These are phyloP conservation scores for Lactarius indigo DNA, from an alignment of 768 basidiomycete genomes.

Conservation along the genomic window DNA sequence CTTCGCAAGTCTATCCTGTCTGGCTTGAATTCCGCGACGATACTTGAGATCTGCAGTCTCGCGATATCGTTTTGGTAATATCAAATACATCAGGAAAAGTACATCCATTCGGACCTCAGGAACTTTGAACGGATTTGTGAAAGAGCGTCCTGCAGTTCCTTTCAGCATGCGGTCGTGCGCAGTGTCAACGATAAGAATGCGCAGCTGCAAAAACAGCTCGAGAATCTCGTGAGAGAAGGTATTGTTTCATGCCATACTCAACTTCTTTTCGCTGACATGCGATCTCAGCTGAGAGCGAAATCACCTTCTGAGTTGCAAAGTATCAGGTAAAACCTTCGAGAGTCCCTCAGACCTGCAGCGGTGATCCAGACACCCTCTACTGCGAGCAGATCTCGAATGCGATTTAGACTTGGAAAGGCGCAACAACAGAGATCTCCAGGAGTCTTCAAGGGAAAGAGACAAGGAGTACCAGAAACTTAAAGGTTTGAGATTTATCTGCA, in stretches of 20 bases:
- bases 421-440: constrained; percentile 70
- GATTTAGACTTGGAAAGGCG: constrained; percentile 79
- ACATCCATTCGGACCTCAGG: constrained; percentile 7
- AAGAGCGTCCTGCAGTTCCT: constrained; percentile 50
- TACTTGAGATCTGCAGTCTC: constrained; percentile 82
- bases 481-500: constrained; percentile 40
- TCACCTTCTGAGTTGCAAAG: constrained; percentile 67
- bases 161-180: constrained; percentile 79
- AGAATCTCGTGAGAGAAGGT: constrained; percentile 86
- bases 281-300: constrained; percentile 70
- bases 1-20: constrained; percentile 71
- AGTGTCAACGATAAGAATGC: constrained; percentile 80
- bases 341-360: not conserved
- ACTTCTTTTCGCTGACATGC: not conserved
- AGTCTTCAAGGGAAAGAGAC: constrained; percentile 69
- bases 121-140: not conserved
- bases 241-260: constrained; percentile 1
- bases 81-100: constrained; percentile 85
- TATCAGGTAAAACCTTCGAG: constrained; percentile 43
- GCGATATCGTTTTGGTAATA: constrained; percentile 92
- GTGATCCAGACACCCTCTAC: not conserved
- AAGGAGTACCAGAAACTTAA: constrained; percentile 87
- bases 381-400: constrained; percentile 62
- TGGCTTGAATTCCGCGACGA: constrained; percentile 68
- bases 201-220: constrained; percentile 79